Base-by-base conservation (phyloP, 2,329 filamentous ascomycete species). In the Hortaea sp. region DNA sequence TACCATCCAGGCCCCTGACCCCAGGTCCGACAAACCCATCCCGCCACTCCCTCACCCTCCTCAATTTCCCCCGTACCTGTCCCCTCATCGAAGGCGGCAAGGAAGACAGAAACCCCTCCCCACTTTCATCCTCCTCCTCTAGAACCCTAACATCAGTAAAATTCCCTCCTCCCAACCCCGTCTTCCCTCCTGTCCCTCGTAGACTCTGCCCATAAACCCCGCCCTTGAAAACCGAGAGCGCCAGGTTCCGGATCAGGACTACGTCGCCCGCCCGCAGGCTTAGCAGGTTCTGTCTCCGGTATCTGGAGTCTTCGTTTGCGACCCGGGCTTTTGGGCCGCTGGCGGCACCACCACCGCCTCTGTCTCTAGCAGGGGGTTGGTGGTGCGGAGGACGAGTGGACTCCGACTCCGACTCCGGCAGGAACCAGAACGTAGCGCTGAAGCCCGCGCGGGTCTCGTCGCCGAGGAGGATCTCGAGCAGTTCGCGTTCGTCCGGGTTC, bases 151-250 rank as follows among this genome's bases (percentile, higher is more conserved):
- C 7, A 35, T 35, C 7, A n/a, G n/a, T 35, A n/a, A 35, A 44
- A 37, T n/a, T 40, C 12, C 4, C 88, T 72, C 41, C 61, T 60
- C 27, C 88, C 75, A 54, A 77, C 81, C 6, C 86, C 89, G 56
- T 85, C 75, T 6, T 79, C 20, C 20, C 20, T 20, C 4, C 20
- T 4, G 20, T 79, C 52, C 77, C 77, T 29, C 84, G 78, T 51
- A 95, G 67, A 58, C 84, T 92, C 63, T 94, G 85, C 0, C 90
- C 89, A 57, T 92, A 88, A 0, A 95, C 89, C 56, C 77, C 82
- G 41, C 79, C 78, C 43, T 76, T 76, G 62, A 90, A 97, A 4
- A 79, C 78, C 44, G 79, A 79, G 43, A 97, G 70, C 1, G 84
- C 88, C 5, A 95, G 81, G 56, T 90, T 88, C 47, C 82, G 80